Evolutionary conservation across 345 rosid species (phyloP).

Genomic region (Firmiana major): DNA sequence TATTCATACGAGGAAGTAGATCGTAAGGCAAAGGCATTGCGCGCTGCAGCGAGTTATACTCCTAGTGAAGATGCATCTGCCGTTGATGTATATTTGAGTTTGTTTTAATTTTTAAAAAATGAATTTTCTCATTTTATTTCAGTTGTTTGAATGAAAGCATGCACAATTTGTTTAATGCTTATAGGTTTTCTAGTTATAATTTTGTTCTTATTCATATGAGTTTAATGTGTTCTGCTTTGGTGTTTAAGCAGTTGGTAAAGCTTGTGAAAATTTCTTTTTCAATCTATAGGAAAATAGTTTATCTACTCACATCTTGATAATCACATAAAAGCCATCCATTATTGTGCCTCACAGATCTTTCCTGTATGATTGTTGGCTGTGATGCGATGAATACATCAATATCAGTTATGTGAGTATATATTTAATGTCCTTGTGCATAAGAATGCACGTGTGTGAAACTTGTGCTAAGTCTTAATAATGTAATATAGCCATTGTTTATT

Average conservation of each 20-base stretch:
- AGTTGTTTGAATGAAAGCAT: neutral
- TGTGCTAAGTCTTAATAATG: neutral
- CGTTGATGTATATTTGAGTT: constrained; percentile 44
- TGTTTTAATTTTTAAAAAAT: neutral
- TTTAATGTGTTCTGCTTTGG: neutral
- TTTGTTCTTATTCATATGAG: neutral
- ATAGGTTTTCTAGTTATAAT: neutral
- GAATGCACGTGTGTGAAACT: neutral
- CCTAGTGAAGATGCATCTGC: constrained; percentile 39
- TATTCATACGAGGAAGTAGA: constrained; percentile 66
- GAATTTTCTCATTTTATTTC: neutral
- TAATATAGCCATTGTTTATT: neutral
- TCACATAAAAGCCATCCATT: neutral
- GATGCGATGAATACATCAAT: neutral
- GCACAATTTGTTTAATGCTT: neutral
- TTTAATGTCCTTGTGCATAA: neutral
- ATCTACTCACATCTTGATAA: neutral
- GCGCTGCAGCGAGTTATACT: constrained; percentile 45
- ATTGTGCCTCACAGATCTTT: neutral
- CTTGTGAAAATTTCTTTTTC: neutral
- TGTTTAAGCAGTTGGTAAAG: neutral
- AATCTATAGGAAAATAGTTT: neutral
- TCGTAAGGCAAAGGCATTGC: constrained; percentile 58
- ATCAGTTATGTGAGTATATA: neutral
- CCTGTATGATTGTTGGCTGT: constrained; percentile 5